Percentiles rank a stretch among this genome's conserved stretches.
phyloP scores from a whole-genome alignment of 2,329 filamentous ascomycete genomes.

The Phymatotrichopsis omnivora region DNA sequence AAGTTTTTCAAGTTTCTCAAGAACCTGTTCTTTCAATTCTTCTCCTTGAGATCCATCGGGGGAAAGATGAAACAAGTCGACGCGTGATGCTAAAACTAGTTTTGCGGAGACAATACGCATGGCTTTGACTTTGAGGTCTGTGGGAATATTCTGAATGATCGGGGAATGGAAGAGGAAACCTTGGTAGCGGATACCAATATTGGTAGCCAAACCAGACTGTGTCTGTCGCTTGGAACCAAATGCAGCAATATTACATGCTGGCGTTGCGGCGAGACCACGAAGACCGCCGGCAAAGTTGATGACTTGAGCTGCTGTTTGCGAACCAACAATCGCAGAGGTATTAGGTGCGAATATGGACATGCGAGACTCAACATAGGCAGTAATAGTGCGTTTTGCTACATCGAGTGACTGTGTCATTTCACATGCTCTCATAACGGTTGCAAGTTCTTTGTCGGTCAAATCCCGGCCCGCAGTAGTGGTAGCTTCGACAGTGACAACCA shows the following conservation, averaged over 20 bases:
- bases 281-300: conserved; percentile 88
- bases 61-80: conserved; percentile 74
- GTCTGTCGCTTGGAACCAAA: conserved; percentile 83
- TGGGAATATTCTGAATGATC: conserved; percentile 74
- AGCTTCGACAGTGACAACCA: conserved; percentile 93
- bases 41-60: conserved; percentile 75
- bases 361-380: conserved; percentile 89
- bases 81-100: conserved; percentile 81
- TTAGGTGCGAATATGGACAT: conserved; percentile 97
- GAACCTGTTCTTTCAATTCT: conserved; percentile 68
- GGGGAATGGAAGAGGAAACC: conserved; percentile 89
- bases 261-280: conserved; percentile 79
- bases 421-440: conserved; percentile 65
- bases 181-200: conserved; percentile 80
- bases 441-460: conserved; percentile 64
- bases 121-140: conserved; percentile 80
- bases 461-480: conserved; percentile 76
- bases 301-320: conserved; percentile 88
- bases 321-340: conserved; percentile 78
- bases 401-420: conserved; percentile 83
- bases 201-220: conserved; percentile 76
- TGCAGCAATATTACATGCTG: conserved; percentile 82
- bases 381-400: conserved; percentile 73
- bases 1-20: conserved; percentile 81
- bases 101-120: conserved; percentile 93